phyloP scores from a whole-genome alignment of 2,329 filamentous ascomycete species.

The Phymatotrichopsis omnivora region DNA sequence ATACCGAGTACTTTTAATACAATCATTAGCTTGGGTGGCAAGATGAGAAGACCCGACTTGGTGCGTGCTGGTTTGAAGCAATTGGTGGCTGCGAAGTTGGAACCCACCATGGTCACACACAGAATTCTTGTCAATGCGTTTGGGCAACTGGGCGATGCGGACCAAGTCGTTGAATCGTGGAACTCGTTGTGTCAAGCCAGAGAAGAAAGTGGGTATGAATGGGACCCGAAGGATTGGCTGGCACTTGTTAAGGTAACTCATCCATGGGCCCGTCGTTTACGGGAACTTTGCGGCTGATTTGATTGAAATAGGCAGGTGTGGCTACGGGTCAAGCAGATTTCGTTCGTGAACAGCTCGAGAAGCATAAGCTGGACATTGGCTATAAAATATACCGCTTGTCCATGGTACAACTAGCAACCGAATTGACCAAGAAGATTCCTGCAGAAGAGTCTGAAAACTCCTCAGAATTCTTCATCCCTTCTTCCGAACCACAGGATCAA shows the following conservation, averaged over 20 bases:
- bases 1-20: constrained; percentile 34
- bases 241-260: constrained; percentile 11
- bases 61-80: constrained; percentile 32
- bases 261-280: neutral
- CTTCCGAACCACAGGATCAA: too few species aligned
- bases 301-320: constrained; percentile 11
- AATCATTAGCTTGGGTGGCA: constrained; percentile 35
- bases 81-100: constrained; percentile 29
- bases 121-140: constrained; percentile 34
- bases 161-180: constrained; percentile 33
- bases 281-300: constrained; percentile 2
- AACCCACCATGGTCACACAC: constrained; percentile 33
- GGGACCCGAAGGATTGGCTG: constrained; percentile 10
- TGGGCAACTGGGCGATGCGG: constrained; percentile 32
- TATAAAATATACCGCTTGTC: constrained; percentile 8
- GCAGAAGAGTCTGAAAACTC: too few species aligned
- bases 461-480: too few species aligned
- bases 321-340: constrained; percentile 5
- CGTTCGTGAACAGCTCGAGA: constrained; percentile 10
- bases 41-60: constrained; percentile 31
- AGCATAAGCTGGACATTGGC: neutral
- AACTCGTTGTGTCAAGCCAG: constrained; percentile 28
- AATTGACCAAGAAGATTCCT: too few species aligned
- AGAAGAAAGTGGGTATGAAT: constrained; percentile 7
- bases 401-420: neutral